Evolutionary conservation across 1,284 basidiomycete genomes (phyloP).

Genomic region (Kwoniella shivajii): DNA sequence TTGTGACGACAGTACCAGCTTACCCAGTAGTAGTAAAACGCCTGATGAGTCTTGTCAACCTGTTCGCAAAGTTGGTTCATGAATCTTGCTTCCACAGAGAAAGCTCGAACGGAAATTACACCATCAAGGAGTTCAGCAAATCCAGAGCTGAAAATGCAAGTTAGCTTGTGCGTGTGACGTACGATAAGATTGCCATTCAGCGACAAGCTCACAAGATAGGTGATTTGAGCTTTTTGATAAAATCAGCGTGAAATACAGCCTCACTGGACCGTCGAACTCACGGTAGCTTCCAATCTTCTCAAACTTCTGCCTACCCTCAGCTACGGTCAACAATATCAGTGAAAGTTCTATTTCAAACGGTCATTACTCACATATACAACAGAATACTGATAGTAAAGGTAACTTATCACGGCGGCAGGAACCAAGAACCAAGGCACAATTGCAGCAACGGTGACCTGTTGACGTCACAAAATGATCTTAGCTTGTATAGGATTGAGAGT

Average conservation of each 20-base stretch:
- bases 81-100: slow-evolving; percentile 79
- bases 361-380: slow-evolving; percentile 66
- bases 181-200: too few relatives aligned
- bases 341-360: not conserved
- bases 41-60: slow-evolving; percentile 65
- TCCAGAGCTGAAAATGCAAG: slow-evolving; percentile 55
- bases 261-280: slow-evolving; percentile 13
- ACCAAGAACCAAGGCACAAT: slow-evolving; percentile 74
- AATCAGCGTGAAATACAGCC: slow-evolving; percentile 1
- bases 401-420: slow-evolving; percentile 65
- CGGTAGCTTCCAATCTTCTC: slow-evolving; percentile 68
- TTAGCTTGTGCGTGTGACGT: not conserved
- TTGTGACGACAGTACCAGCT: slow-evolving; percentile 3
- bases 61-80: slow-evolving; percentile 67
- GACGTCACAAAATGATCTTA: not conserved
- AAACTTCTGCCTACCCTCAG: slow-evolving; percentile 70
- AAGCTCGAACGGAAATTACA: slow-evolving; percentile 83
- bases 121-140: slow-evolving; percentile 77
- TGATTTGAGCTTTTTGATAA: slow-evolving; percentile 29
- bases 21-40: slow-evolving; percentile 54
- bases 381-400: slow-evolving; percentile 66
- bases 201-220: slow-evolving; percentile 47
- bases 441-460: slow-evolving; percentile 57
- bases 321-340: slow-evolving; percentile 12
- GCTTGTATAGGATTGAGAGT: not conserved